phyloP scores from a whole-genome alignment of 805 yeast genomes.

The Teunomyces aglyptinius region DNA sequence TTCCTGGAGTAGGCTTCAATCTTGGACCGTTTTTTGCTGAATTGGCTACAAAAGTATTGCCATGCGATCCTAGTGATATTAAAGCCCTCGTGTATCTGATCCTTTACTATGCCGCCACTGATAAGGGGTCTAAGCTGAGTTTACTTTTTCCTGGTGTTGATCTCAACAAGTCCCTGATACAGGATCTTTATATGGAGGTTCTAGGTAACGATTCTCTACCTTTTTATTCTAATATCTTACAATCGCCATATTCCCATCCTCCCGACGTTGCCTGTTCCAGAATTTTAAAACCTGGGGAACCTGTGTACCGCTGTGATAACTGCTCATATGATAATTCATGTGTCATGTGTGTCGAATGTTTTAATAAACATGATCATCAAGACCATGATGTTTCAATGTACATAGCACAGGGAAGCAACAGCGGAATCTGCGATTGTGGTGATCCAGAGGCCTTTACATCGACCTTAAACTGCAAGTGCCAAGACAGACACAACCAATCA shows the following conservation, averaged over 20 bases:
- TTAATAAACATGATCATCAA: conserved; percentile 64
- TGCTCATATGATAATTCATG: conserved; percentile 80
- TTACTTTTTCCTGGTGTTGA: conserved; percentile 12
- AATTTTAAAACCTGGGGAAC: conserved; percentile 57
- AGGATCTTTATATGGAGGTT: background rate
- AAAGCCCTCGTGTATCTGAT: conserved; percentile 25
- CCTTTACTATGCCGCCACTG: conserved; percentile 27
- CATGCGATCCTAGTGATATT: conserved; percentile 10
- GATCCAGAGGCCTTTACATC: conserved; percentile 60
- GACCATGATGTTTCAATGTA: conserved; percentile 62
- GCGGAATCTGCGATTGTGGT: conserved; percentile 75
- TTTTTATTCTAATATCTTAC: background rate
- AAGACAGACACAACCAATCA: background rate
- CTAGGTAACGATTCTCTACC: background rate
- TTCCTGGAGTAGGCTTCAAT: background rate
- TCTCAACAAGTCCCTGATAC: background rate
- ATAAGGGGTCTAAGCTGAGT: conserved; percentile 12
- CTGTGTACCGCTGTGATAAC: conserved; percentile 69
- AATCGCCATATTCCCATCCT: conserved; percentile 39
- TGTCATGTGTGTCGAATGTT: conserved; percentile 72
- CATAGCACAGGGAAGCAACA: conserved; percentile 44
- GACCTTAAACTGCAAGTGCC: conserved; percentile 51
- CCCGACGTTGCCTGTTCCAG: conserved; percentile 68
- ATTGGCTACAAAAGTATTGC: conserved; percentile 20
- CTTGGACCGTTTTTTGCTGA: conserved; percentile 25